phyloP scores from a whole-genome alignment of 495 filamentous ascomycete genomes.

The Penicillium parvum region DNA sequence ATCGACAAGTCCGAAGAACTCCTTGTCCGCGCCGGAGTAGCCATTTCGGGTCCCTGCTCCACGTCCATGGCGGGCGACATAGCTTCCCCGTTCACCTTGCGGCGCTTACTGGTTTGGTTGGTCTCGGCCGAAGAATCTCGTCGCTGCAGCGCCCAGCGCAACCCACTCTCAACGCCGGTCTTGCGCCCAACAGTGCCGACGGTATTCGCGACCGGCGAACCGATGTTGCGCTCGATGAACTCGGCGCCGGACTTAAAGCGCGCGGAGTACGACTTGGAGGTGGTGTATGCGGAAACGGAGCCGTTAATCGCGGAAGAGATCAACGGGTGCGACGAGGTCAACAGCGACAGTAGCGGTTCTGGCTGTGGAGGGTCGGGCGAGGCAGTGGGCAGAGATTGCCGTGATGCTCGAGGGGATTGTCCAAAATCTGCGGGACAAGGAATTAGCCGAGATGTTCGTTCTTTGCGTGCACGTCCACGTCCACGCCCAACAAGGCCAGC shows the following conservation, averaged over 20 bases:
- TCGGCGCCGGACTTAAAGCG: conserved; percentile 79
- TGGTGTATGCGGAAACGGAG: conserved; percentile 74
- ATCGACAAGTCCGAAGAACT: conserved; percentile 47
- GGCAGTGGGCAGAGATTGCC: conserved; percentile 19
- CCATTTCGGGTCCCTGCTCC: conserved; percentile 28
- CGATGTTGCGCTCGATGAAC: conserved; percentile 78
- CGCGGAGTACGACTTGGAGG: conserved; percentile 81
- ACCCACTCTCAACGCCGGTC: conserved; percentile 76
- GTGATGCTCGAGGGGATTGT: conserved; percentile 30
- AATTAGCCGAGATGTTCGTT: conserved; percentile 10
- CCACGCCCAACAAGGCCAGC: not conserved
- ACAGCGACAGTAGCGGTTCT: conserved; percentile 73
- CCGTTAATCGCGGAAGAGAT: conserved; percentile 76
- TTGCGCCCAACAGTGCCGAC: conserved; percentile 74
- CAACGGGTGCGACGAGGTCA: conserved; percentile 75
- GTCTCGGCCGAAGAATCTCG: conserved; percentile 35
- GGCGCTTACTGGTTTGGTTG: conserved; percentile 55
- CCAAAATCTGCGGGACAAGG: conserved; percentile 24
- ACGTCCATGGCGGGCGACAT: conserved; percentile 35
- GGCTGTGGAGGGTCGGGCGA: conserved; percentile 34
- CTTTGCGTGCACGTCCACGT: not conserved
- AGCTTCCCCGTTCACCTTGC: conserved; percentile 49
- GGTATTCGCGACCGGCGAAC: conserved; percentile 73
- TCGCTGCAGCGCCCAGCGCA: conserved; percentile 69
- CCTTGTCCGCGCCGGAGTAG: conserved; percentile 18